A percentile compares a stretch with the other conserved stretches of the same genome.
Evolutionary conservation across 2,329 filamentous ascomycete genomes (phyloP).

Genomic region (Penicillium brasilianum): DNA sequence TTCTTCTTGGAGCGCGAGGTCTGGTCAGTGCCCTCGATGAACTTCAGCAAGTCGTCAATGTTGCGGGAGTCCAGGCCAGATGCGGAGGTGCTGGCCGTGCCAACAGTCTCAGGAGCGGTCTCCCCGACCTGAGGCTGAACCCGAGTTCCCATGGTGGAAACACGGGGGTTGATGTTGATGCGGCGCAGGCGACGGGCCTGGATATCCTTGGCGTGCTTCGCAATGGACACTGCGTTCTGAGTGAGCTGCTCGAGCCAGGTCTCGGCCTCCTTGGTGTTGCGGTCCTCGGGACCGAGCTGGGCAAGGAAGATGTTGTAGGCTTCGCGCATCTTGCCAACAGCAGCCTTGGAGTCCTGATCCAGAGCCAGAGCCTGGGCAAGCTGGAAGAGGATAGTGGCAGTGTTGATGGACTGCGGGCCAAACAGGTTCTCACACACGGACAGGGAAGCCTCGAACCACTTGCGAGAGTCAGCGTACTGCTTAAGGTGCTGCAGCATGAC

Average conservation of each 20-base stretch:
- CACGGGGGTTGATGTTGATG: constrained; percentile 69
- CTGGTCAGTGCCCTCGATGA: constrained; percentile 76
- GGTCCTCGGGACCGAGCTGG: constrained; percentile 85
- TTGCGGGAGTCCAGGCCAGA: constrained; percentile 72
- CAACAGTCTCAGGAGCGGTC: constrained; percentile 57
- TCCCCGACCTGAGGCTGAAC: constrained; percentile 69
- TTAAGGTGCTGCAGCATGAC: constrained; percentile 98
- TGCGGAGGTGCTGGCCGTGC: constrained; percentile 42
- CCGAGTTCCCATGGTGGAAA: constrained; percentile 59
- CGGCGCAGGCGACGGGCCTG: constrained; percentile 75
- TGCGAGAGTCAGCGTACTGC: constrained; percentile 88
- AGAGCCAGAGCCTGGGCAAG: constrained; percentile 92
- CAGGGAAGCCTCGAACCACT: constrained; percentile 96
- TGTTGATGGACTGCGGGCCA: constrained; percentile 87
- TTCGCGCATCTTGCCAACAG: constrained; percentile 92
- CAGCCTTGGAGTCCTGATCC: constrained; percentile 92
- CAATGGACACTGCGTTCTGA: constrained; percentile 90
- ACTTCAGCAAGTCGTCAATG: constrained; percentile 91
- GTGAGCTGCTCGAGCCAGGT: constrained; percentile 96
- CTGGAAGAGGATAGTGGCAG: constrained; percentile 94
- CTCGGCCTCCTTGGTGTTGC: constrained; percentile 98
- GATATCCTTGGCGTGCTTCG: constrained; percentile 88
- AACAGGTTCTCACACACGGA: constrained; percentile 87
- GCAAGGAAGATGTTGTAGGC: constrained; percentile 93
- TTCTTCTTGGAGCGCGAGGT: constrained; percentile 51